Conservation (phyloP, 2,329 filamentous ascomycete species). For the Penicillium capsulatum region DNA sequence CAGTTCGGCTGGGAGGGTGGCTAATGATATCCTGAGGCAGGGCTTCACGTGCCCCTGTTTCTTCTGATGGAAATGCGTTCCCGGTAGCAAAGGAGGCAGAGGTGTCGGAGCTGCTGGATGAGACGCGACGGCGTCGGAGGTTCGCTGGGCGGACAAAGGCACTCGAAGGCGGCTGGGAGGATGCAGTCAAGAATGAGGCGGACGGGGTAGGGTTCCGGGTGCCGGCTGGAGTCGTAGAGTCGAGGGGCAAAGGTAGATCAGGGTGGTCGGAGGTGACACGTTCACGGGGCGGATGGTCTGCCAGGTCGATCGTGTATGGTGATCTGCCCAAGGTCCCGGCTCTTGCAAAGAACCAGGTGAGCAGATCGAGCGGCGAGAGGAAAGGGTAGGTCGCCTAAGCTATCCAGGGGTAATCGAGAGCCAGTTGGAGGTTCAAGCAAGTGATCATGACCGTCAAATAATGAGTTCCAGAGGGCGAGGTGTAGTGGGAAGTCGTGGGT, state of each 20-base stretch:
- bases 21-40: slow-evolving; percentile 21
- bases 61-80: slow-evolving; percentile 17
- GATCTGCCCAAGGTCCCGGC: slow-evolving; percentile 42
- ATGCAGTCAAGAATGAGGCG: slow-evolving; percentile 14
- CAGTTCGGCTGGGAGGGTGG: slow-evolving; percentile 25
- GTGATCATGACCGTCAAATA: neutral
- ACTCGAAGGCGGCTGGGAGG: slow-evolving; percentile 8
- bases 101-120: slow-evolving; percentile 28
- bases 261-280: slow-evolving; percentile 65
- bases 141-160: slow-evolving; percentile 7
- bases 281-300: slow-evolving; percentile 60
- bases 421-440: neutral
- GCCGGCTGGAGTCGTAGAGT: slow-evolving; percentile 37
- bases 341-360: slow-evolving; percentile 44
- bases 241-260: slow-evolving; percentile 54
- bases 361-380: slow-evolving; percentile 33
- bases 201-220: slow-evolving; percentile 8
- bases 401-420: slow-evolving; percentile 19
- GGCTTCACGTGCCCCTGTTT: slow-evolving; percentile 25
- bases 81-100: no score
- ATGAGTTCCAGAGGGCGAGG: neutral
- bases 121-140: slow-evolving; percentile 29
- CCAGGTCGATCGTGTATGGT: slow-evolving; percentile 62
- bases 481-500: neutral
- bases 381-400: slow-evolving; percentile 22